Evolutionary conservation across 2,329 filamentous ascomycete genomes (phyloP), one percentile per base, ranked within the genome.

Genomic region (Dactylellina parvicollis): DNA sequence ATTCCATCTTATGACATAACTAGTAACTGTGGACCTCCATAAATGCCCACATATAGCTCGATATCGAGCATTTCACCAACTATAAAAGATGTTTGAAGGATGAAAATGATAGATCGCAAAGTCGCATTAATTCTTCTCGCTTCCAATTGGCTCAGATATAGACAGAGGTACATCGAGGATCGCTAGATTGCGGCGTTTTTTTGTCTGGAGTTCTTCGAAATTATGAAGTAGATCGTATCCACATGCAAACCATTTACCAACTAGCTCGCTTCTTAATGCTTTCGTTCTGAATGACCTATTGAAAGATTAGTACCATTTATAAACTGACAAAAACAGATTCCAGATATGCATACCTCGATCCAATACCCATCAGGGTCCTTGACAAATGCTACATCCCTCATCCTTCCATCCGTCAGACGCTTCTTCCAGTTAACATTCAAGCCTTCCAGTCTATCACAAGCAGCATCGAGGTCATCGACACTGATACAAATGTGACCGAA

Each of bases 301-400:
- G n/a, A 83, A 9, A 34, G 16, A 52, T 54, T 26, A 32, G 72
- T 59, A 76, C 49, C 44, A 16, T 36, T 9, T 26, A 16, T 3
- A 7, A 38, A 44, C 2, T 38, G 3, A 46, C 16, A 20, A 26
- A 36, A 28, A 57, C 38, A 24, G 24, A 46, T 18, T 34, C n/a
- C 18, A 56, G 12, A 50, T 20, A 34, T 57, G 28, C 32, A 34
- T 32, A 89, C 79, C 81, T 90, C 88, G 60, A 92, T 86, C 91
- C 90, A 96, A 82, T 96, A 96, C 52, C 86, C 87, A 81, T 96
- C 92, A 0, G 93, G 92, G 77, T 94, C 94, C 50, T 96, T 84
- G 49, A 98, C 82, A 79, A 98, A 98, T 0, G 95, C 95, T 60
- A 98, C 89, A 76, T 95, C 92, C 85, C 91, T 94, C 93, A 97